phyloP scores from a whole-genome alignment of 2,329 filamentous ascomycete species.

The Exophiala sp. region DNA sequence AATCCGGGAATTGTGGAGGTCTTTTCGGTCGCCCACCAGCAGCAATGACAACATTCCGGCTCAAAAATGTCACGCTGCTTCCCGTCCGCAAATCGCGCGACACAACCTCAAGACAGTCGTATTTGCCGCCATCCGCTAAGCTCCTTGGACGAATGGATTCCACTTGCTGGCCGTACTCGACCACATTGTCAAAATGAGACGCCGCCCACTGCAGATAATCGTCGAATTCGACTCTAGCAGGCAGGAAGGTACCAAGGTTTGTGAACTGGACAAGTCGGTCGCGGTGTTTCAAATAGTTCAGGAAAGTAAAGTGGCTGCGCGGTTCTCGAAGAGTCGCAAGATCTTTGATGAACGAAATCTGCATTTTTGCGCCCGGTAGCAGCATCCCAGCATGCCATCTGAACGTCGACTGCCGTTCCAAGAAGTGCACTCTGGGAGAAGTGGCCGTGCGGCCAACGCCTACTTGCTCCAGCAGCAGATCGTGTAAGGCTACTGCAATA shows the following conservation, averaged over 20 bases:
- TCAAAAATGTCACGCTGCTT: conserved; percentile 37
- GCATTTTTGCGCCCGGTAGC: conserved; percentile 89
- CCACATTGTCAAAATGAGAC: conserved; percentile 67
- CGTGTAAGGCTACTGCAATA: conserved; percentile 83
- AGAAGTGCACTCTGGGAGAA: conserved; percentile 72
- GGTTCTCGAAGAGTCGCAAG: conserved; percentile 86
- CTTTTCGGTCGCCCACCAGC: conserved; percentile 67
- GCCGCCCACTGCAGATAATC: conserved; percentile 96
- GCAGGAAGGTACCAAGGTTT: conserved; percentile 85
- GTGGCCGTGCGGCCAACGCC: conserved; percentile 39
- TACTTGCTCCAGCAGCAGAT: conserved; percentile 44
- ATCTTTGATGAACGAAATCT: conserved; percentile 97
- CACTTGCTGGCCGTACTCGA: conserved; percentile 76
- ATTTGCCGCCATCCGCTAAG: conserved; percentile 26
- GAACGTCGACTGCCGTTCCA: conserved; percentile 80
- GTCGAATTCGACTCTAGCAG: conserved; percentile 83
- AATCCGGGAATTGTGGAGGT: conserved; percentile 64
- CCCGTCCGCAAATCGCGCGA: conserved; percentile 58
- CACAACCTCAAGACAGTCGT: conserved; percentile 65
- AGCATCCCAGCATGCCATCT: conserved; percentile 96
- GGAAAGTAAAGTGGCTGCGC: conserved; percentile 85
- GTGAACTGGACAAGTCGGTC: conserved; percentile 83
- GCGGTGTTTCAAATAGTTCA: conserved; percentile 86
- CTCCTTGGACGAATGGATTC: conserved; percentile 62
- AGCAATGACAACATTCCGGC: conserved; percentile 59